Base-by-base conservation (phyloP, 495 filamentous ascomycete species). In the Aspergillus heteromorphus region DNA sequence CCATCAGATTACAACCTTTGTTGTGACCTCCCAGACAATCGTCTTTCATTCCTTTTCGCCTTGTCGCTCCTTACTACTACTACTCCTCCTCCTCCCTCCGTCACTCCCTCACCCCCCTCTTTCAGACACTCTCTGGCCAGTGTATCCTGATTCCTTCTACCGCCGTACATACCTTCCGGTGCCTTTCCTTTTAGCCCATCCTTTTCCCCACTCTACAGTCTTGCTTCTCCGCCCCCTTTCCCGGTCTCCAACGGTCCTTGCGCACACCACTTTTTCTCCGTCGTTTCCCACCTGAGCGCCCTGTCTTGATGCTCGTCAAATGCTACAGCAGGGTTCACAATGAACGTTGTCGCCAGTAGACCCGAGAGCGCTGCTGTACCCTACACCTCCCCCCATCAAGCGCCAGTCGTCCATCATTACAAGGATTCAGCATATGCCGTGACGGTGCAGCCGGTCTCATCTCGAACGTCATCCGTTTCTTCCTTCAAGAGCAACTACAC, bases 311-410 rank as follows among this genome's bases (percentile, higher is more conserved):
- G 43, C 41, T 45, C 40, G 34, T 45, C 54, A 38, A 55, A 62
- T 54, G 54, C 53, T 40, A 30, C 45, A 45, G 31, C n/a, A 18
- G 23, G 40, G 20, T 56, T 56, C 57, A 58, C 14, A 23, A 77
- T 75, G 73, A 77, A 65, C 56, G 68, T 72, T 54, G 68, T 75
- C 48, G 72, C 69, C 65, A 73, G 64, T 68, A 71, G 71, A 67
- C 68, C 73, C 23, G 70, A 71, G 42, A 64, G 43, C 59, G 58
- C 65, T 60, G 59, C 66, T 60, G 64, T 65, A 57, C 61, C 72
- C 13, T 72, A 68, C 54, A 55, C 54, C 20, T 9, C 65, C 6
- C 63, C 64, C 41, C 60, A 57, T 30, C 57, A 67, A 34, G 23
- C 49, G 19, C 48, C 55, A 55, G 18, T 30, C 20, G 47, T 57